phyloP scores from a whole-genome alignment of 2,329 filamentous ascomycete genomes.

The Ophiostoma sp. region DNA sequence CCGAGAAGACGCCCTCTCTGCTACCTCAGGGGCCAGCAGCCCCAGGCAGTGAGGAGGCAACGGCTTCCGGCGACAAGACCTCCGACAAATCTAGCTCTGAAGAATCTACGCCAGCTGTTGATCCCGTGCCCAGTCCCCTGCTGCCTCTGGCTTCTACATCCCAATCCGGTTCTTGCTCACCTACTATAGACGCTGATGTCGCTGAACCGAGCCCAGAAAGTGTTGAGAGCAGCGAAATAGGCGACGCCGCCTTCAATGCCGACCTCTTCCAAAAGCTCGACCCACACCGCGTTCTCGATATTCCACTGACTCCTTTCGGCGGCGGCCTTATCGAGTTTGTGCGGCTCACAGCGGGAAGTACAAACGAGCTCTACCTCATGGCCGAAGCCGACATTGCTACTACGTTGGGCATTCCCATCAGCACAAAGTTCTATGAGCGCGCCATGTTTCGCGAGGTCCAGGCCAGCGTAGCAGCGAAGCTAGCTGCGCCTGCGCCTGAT shows the following conservation, averaged over 20 bases:
- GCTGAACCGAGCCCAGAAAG: not conserved
- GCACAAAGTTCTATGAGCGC: constrained; percentile 26
- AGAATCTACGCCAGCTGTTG: too few relatives aligned
- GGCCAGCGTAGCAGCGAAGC: constrained; percentile 33
- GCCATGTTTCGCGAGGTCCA: constrained; percentile 32
- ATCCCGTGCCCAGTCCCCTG: too few relatives aligned
- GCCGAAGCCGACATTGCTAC: constrained; percentile 21
- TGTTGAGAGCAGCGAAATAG: not conserved
- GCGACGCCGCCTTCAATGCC: not conserved
- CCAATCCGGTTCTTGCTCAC: too few relatives aligned
- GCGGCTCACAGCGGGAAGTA: not conserved
- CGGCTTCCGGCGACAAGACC: too few relatives aligned
- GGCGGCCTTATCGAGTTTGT: not conserved
- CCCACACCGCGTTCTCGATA: constrained; percentile 16
- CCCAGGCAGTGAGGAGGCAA: too few relatives aligned
- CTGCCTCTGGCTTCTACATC: too few relatives aligned
- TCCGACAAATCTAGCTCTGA: too few relatives aligned
- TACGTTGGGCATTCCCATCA: constrained; percentile 1
- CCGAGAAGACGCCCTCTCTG: too few relatives aligned
- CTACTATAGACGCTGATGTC: too few relatives aligned
- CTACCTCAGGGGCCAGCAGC: too few relatives aligned
- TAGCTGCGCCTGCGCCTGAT: constrained; percentile 30
- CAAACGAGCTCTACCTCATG: not conserved
- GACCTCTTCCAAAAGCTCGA: constrained; percentile 12
- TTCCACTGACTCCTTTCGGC: constrained; percentile 12